phyloP scores from a whole-genome alignment of 2,329 filamentous ascomycete genomes.

The Scedosporium boydii region DNA sequence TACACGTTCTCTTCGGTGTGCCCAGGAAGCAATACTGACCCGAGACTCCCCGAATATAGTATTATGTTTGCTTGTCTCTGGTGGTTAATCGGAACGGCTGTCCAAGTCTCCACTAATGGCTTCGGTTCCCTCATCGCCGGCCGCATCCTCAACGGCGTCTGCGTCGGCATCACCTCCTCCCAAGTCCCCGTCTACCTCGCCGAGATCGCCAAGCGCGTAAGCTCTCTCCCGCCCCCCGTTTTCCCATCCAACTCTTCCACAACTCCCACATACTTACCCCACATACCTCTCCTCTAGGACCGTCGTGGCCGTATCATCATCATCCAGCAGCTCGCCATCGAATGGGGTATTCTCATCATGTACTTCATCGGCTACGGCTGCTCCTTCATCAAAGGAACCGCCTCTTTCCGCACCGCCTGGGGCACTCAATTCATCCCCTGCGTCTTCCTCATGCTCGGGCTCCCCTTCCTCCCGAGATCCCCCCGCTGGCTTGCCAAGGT shows the following conservation, averaged over 20 bases:
- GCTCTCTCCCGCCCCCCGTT: background rate
- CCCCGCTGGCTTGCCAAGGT: slow-evolving; percentile 55
- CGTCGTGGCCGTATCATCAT: slow-evolving; percentile 54
- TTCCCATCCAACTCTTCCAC: background rate
- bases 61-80: slow-evolving; percentile 14
- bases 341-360: slow-evolving; percentile 57
- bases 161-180: slow-evolving; percentile 50
- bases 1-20: too few relatives aligned
- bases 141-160: slow-evolving; percentile 53
- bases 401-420: slow-evolving; percentile 56
- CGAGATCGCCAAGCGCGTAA: slow-evolving; percentile 34
- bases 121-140: slow-evolving; percentile 33
- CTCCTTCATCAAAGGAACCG: slow-evolving; percentile 46
- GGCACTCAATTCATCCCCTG: slow-evolving; percentile 54
- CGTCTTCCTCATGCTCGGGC: slow-evolving; percentile 44
- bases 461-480: slow-evolving; percentile 53
- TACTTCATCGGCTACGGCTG: slow-evolving; percentile 60
- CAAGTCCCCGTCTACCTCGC: slow-evolving; percentile 61
- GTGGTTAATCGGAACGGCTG: slow-evolving; percentile 13
- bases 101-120: slow-evolving; percentile 13
- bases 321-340: slow-evolving; percentile 66
- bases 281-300: slow-evolving; percentile 30
- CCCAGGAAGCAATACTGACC: background rate
- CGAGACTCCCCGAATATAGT: background rate
- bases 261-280: background rate